A percentile compares a stretch with the other conserved stretches of the same genome.
Conservation (phyloP, 805 yeast genomes). For the Metschnikowia lochheadii region DNA sequence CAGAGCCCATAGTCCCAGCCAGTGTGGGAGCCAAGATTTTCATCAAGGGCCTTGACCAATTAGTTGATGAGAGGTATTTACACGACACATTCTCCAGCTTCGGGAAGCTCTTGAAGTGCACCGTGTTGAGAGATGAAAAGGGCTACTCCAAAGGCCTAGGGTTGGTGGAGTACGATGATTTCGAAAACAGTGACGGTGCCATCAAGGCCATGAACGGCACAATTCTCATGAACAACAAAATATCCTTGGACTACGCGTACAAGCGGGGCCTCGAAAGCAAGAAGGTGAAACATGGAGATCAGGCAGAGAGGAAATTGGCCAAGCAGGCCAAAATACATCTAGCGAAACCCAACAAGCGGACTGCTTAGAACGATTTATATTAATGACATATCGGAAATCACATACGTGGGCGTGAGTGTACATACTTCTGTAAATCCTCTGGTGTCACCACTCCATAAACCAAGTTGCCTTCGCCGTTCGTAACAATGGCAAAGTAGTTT, state of each 20-base stretch:
- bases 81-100: slow-evolving; percentile 59
- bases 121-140: slow-evolving; percentile 48
- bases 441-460: slow-evolving; percentile 57
- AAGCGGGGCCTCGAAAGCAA: slow-evolving; percentile 48
- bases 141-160: slow-evolving; percentile 61
- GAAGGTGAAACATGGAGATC: slow-evolving; percentile 69
- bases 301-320: slow-evolving; percentile 68
- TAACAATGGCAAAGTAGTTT: slow-evolving; percentile 53
- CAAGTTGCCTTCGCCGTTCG: slow-evolving; percentile 48
- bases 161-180: slow-evolving; percentile 58
- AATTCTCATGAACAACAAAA: slow-evolving; percentile 60
- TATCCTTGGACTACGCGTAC: slow-evolving; percentile 65
- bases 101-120: slow-evolving; percentile 55
- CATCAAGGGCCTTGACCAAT: slow-evolving; percentile 59
- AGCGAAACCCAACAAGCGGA: slow-evolving; percentile 2
- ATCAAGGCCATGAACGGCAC: slow-evolving; percentile 64
- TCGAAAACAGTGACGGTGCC: slow-evolving; percentile 69
- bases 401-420: slow-evolving; percentile 20
- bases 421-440: slow-evolving; percentile 25
- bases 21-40: slow-evolving; percentile 50
- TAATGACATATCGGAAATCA: neutral
- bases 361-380: neutral
- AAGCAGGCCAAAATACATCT: slow-evolving; percentile 50
- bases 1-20: slow-evolving; percentile 3
- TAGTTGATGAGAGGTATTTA: slow-evolving; percentile 59